phyloP scores from a whole-genome alignment of 192 early-diverging fungal species.

The Entomortierella beljakovae region DNA sequence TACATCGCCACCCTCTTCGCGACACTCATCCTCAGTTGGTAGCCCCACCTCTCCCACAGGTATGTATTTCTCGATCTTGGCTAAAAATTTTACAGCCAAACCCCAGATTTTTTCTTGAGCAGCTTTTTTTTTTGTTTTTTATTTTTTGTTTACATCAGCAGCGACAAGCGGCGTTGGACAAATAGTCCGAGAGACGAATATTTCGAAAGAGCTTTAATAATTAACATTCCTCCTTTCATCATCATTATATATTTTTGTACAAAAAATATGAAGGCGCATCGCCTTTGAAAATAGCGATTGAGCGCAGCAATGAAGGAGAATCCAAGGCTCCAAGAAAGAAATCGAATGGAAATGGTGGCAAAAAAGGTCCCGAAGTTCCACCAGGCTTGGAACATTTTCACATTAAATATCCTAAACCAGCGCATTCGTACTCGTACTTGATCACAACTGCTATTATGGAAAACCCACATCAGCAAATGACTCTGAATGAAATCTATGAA shows the following conservation, averaged over 20 bases:
- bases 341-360: slow-evolving; percentile 1
- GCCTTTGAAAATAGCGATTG: slow-evolving; percentile 18
- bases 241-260: neutral
- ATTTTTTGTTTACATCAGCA: slow-evolving; percentile 24
- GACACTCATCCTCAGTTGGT: slow-evolving; percentile 12
- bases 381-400: slow-evolving; percentile 42
- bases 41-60: slow-evolving; percentile 17
- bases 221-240: neutral
- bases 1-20: slow-evolving; percentile 9
- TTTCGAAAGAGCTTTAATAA: neutral
- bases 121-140: slow-evolving; percentile 5
- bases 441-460: slow-evolving; percentile 85
- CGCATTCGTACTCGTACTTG: slow-evolving; percentile 83
- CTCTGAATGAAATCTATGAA: slow-evolving; percentile 90
- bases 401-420: slow-evolving; percentile 69
- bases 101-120: neutral
- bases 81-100: neutral
- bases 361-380: slow-evolving; percentile 25
- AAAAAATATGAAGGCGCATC: neutral
- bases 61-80: slow-evolving; percentile 10
- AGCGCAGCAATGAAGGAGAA: slow-evolving; percentile 8
- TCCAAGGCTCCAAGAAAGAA: slow-evolving; percentile 26
- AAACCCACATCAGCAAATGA: slow-evolving; percentile 75
- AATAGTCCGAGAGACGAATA: neutral
- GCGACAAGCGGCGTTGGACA: slow-evolving; percentile 7